Evolutionary conservation across 148 eudicot genomes (phyloP), one percentile per base, ranked within the genome.

Genomic region (Cornus controversa): DNA sequence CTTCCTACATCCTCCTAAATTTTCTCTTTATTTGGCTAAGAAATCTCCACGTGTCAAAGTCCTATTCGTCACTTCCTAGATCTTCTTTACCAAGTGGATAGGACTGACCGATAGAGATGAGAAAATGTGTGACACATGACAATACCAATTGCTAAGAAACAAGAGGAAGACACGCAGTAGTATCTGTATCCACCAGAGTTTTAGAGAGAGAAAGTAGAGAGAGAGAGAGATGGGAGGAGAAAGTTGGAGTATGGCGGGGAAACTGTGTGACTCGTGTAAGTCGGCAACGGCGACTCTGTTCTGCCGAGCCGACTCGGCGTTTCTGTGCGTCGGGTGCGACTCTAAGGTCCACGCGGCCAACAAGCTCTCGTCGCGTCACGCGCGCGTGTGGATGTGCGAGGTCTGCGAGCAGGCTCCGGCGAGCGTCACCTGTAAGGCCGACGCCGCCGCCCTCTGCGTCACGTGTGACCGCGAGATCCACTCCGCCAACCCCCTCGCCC

Each of bases 341-440:
- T 47, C 85, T 66, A 84, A 84, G 31, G 69, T 93, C 70, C 97
- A 91, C 80, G 82, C 81, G 31, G 80, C 82, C 1, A 80, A 67
- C 81, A 80, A 77, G 57, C 82, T 79, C 10, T 85, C 85, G 13
- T 83, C 84, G 18, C 82, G 87, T 26, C 98, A 93, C 76, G 92
- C 87, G 68, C 90, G 93, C 22, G 92, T 93, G 29, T 88, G 91
- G 92, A 75, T 93, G 69, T 93, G 98, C 72, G 98, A 93, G 75
- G 96, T 93, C 0, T 93, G 98, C 62, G 98, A 91, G 80, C 92
- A 90, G 72, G 85, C 92, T 0, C 96, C 98, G 6, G 98, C 98
- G 0, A 79, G 75, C 23, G 85, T 93, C 83, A 82, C 90, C 26
- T 93, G 98, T 77, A 89, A 90, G 80, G 98, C 96, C 22, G 95